phyloP scores from a whole-genome alignment of 2,329 filamentous ascomycete genomes.

The Talaromyces sp. region DNA sequence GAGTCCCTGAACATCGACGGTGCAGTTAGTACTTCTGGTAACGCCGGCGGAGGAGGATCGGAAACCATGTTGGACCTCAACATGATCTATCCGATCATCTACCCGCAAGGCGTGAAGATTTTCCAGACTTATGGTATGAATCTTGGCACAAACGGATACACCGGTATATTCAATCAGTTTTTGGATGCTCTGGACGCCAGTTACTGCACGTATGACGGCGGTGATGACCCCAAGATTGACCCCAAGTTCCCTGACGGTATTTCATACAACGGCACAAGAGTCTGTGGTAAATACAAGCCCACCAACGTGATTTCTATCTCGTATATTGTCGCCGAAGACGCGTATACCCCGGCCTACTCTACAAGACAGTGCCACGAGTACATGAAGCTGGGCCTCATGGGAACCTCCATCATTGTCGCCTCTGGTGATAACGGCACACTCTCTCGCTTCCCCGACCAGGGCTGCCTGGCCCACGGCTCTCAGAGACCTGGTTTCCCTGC shows the following conservation, averaged over 20 bases:
- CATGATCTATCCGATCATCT: conserved; percentile 1
- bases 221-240: conserved; percentile 6
- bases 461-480: not conserved
- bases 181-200: conserved; percentile 4
- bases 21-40: not conserved
- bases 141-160: not conserved
- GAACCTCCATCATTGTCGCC: conserved; percentile 24
- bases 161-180: conserved; percentile 3
- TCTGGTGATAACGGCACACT: conserved; percentile 22
- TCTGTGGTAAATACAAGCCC: conserved; percentile 1
- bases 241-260: not conserved
- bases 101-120: conserved; percentile 3
- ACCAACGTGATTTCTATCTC: conserved; percentile 6
- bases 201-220: conserved; percentile 8
- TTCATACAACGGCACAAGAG: not conserved
- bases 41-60: not conserved
- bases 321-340: not conserved
- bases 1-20: not conserved
- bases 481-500: conserved; percentile 43
- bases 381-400: conserved; percentile 34
- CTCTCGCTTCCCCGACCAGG: conserved; percentile 9
- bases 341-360: not conserved
- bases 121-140: not conserved
- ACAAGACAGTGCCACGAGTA: conserved; percentile 3
- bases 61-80: conserved; percentile 2